Evolutionary conservation across 78 protist genomes (phyloP).

Genomic region (Diacronema lutheri): DNA sequence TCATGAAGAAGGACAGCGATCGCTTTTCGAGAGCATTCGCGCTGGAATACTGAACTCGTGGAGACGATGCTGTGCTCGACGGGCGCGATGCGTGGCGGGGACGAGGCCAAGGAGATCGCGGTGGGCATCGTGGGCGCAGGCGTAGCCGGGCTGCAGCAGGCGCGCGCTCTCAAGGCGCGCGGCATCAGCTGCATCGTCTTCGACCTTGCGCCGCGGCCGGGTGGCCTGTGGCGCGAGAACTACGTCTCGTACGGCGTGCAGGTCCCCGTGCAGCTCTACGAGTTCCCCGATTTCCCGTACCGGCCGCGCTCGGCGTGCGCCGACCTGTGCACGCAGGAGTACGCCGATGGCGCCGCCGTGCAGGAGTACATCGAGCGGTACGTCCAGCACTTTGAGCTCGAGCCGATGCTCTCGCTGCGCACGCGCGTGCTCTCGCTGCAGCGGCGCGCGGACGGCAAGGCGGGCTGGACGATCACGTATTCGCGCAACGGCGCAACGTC

Average conservation of each 20-base stretch:
- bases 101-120: too few relatives aligned
- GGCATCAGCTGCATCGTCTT: too few relatives aligned
- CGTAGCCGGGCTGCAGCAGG: too few relatives aligned
- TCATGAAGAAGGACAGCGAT: too few relatives aligned
- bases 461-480: background rate
- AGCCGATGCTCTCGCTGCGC: background rate
- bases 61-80: too few relatives aligned
- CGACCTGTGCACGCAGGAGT: background rate
- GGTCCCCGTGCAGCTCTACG: background rate
- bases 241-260: background rate
- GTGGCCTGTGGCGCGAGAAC: constrained; percentile 15
- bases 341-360: background rate
- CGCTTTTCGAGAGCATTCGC: too few relatives aligned
- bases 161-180: too few relatives aligned
- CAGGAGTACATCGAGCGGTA: constrained; percentile 12
- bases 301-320: background rate
- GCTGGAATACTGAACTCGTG: too few relatives aligned
- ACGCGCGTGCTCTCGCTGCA: background rate
- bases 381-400: background rate
- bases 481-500: background rate
- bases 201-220: background rate
- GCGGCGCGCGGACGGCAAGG: background rate
- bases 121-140: too few relatives aligned
- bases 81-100: too few relatives aligned
- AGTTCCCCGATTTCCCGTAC: background rate